These are phyloP conservation scores for Ceratocystis eucalypticola DNA, from an alignment of 2,329 filamentous ascomycete genomes.

Conservation along the genomic window DNA sequence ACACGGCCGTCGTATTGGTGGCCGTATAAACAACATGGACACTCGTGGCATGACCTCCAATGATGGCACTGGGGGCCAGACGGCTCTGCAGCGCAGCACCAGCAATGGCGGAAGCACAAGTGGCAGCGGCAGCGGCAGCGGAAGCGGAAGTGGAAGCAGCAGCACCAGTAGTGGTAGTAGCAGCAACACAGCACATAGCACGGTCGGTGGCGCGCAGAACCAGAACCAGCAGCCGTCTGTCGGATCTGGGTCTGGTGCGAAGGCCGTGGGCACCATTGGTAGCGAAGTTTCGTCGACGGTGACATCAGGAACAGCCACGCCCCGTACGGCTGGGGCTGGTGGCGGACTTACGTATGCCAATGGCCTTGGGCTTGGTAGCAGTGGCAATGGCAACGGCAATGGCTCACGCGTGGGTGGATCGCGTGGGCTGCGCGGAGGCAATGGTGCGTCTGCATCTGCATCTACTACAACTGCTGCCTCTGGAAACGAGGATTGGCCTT, in stretches of 20 bases:
- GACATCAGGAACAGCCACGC: conserved; percentile 13
- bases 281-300: conserved; percentile 13
- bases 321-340: conserved; percentile 8
- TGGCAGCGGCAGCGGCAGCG: neutral
- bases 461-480: neutral
- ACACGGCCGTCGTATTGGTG: conserved; percentile 83
- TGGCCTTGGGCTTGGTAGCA: conserved; percentile 13
- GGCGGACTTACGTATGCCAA: conserved; percentile 13
- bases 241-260: neutral
- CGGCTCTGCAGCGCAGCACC: conserved; percentile 29
- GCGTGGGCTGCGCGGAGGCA: conserved; percentile 8
- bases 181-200: neutral
- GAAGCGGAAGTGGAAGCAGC: neutral
- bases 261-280: conserved; percentile 9
- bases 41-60: conserved; percentile 36
- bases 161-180: neutral
- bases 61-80: conserved; percentile 42
- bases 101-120: conserved; percentile 19
- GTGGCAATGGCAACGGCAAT: neutral
- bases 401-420: conserved; percentile 4
- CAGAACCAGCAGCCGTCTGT: conserved; percentile 4
- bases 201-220: neutral
- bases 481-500: conserved; percentile 25
- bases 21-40: conserved; percentile 62
- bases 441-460: neutral